Conservation (phyloP, 2,329 filamentous ascomycete genomes). For the Cladosporium sp. region DNA sequence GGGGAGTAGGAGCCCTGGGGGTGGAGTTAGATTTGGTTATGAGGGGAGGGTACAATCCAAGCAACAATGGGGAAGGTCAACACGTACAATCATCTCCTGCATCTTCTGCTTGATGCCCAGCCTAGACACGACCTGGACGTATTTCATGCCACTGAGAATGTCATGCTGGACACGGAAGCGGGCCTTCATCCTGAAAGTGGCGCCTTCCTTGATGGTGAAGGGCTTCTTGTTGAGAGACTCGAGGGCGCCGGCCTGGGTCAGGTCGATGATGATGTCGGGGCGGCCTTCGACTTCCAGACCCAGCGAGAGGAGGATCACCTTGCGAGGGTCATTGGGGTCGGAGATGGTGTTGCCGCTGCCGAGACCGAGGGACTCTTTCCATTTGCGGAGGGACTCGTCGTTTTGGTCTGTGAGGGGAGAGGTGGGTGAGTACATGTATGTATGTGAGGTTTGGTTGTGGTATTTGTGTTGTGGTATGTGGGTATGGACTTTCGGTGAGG, state of each 20-base stretch:
- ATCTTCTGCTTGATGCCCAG: conserved; percentile 87
- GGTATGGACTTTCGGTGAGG: too few species aligned
- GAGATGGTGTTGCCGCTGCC: conserved; percentile 52
- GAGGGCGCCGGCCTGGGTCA: conserved; percentile 68
- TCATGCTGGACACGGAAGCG: conserved; percentile 95
- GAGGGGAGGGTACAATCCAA: too few species aligned
- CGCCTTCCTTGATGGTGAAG: conserved; percentile 96
- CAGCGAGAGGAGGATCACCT: conserved; percentile 88
- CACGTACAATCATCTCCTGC: conserved; percentile 91
- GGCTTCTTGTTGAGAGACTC: conserved; percentile 79
- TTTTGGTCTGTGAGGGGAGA: conserved; percentile 49
- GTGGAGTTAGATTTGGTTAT: not conserved
- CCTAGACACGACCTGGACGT: conserved; percentile 88
- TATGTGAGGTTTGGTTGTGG: conserved; percentile 31
- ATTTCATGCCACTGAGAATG: conserved; percentile 91
- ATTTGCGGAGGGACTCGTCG: conserved; percentile 93
- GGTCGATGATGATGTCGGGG: conserved; percentile 80
- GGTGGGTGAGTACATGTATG: conserved; percentile 9
- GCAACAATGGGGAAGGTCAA: not conserved
- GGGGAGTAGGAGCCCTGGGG: conserved; percentile 82
- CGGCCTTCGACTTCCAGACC: conserved; percentile 80
- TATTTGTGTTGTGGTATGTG: not conserved
- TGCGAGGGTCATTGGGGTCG: conserved; percentile 68
- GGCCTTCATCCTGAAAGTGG: conserved; percentile 89
- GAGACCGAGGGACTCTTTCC: conserved; percentile 94